A percentile compares a stretch with the other conserved stretches of the same genome.
Evolutionary conservation across 192 early-diverging fungal species (phyloP).

Genomic region (Chytriomyces hyalinus): DNA sequence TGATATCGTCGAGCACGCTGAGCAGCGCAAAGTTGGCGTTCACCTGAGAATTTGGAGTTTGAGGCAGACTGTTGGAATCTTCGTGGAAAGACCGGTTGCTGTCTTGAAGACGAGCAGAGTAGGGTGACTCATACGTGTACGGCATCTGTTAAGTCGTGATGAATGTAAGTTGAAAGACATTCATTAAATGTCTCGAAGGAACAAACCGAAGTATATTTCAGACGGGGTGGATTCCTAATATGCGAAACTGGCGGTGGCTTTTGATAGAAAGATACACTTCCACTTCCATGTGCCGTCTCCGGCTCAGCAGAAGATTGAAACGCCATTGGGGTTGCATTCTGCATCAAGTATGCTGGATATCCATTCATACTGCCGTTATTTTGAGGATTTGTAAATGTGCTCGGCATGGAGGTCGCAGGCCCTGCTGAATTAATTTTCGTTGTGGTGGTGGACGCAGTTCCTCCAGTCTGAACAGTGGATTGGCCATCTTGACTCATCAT

Average conservation of each 20-base stretch:
- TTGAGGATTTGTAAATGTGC: not conserved
- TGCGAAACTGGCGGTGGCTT: not conserved
- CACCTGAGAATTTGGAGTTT: slow-evolving; percentile 6
- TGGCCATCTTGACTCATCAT: not conserved
- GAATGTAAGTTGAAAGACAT: not conserved
- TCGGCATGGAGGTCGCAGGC: not conserved
- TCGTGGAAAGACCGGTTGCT: not conserved
- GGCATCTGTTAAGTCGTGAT: slow-evolving; percentile 4
- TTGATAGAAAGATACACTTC: not conserved
- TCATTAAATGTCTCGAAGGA: not conserved
- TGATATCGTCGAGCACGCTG: slow-evolving; percentile 21
- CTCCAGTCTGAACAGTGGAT: not conserved
- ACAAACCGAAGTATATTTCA: slow-evolving; percentile 22
- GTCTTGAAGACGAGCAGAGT: slow-evolving; percentile 22
- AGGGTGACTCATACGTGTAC: slow-evolving; percentile 7
- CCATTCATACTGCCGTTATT: not conserved
- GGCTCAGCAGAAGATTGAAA: not conserved
- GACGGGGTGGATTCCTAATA: not conserved
- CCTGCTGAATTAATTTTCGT: not conserved
- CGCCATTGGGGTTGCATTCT: not conserved
- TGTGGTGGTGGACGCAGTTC: not conserved
- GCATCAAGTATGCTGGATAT: not conserved
- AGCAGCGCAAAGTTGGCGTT: slow-evolving; percentile 9
- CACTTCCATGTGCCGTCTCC: not conserved
- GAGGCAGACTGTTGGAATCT: not conserved